Conservation (phyloP, 306 rosid species). For the Mimosa pudica region DNA sequence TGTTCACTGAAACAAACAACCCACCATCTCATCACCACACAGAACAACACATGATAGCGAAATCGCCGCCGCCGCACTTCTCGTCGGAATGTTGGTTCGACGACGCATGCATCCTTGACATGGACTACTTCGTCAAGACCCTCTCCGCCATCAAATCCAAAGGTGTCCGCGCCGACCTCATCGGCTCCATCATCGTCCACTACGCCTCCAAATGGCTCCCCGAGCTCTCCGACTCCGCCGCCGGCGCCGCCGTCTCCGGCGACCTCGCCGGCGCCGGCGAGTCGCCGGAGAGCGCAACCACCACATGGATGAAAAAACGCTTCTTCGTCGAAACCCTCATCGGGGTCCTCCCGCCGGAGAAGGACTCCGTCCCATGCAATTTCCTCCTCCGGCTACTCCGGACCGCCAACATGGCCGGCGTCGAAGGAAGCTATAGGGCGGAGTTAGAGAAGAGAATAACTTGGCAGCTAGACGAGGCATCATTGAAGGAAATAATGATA, state of each 20-base stretch:
- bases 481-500: constrained; percentile 76
- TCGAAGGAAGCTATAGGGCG: constrained; percentile 53
- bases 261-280: constrained; percentile 33
- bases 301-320: constrained; percentile 79
- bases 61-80: constrained; percentile 54
- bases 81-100: constrained; percentile 74
- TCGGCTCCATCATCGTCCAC: constrained; percentile 85
- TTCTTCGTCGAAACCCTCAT: constrained; percentile 90
- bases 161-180: constrained; percentile 75
- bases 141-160: constrained; percentile 76
- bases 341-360: constrained; percentile 84
- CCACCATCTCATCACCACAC: constrained; percentile 9
- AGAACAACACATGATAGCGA: constrained; percentile 44
- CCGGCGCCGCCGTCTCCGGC: constrained; percentile 18
- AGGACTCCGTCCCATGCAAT: constrained; percentile 82
- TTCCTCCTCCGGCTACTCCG: constrained; percentile 83
- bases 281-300: constrained; percentile 61
- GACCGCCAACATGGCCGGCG: constrained; percentile 80
- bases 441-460: constrained; percentile 80
- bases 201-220: constrained; percentile 97
- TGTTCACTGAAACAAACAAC: constrained; percentile 41
- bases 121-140: constrained; percentile 94
- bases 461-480: constrained; percentile 86
- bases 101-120: constrained; percentile 81
- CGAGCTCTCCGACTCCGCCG: constrained; percentile 55